Evolutionary conservation across 208 protist species (phyloP), one percentile per base, ranked within the genome.

Genomic region (Trypanosoma lewisi): DNA sequence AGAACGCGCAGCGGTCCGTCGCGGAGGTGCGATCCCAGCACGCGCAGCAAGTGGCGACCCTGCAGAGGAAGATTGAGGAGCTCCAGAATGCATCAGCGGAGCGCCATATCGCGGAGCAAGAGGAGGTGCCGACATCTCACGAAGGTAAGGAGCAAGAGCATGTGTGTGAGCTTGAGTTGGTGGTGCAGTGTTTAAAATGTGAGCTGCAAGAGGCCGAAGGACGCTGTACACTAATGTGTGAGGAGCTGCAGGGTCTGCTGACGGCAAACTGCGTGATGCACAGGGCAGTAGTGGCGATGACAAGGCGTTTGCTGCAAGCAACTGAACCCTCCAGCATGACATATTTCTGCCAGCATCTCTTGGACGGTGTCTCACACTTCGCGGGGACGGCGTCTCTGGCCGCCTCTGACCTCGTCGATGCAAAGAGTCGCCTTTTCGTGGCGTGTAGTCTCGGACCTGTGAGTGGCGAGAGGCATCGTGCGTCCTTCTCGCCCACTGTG

Each of bases 171-270:
- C 21, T 45, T 28, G 34, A 37, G 34, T 27, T n/a, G 30, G 28
- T 50, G 34, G 36, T 37, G 19, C 4, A 28, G 28, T 30, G 54
- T 27, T 30, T 55, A 7, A 30, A 62, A n/a, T 42, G 51, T 41
- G 45, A 52, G 27, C 44, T 62, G 25, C 34, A 62, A 19, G 47
- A 25, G 30, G 25, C 36, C 16, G 44, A 56, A 42, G 17, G 39
- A n/a, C 55, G 53, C 11, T 23, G 27, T 19, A 41, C 47, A 14
- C 30, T 69, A 19, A 33, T 61, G 31, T 61, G 41, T 34, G 63
- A 51, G 30, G 31, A 2, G 9, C 30, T 62, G 12, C 53, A 33
- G 11, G 19, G 6, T 2, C 5, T 21, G 23, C 37, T 50, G 7
- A 23, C 47, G 11, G 53, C 42, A 7, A 28, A 44, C 14, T 16